A percentile compares a stretch with the other conserved stretches of the same genome.
These are phyloP conservation scores for Triangularia verruculosa DNA, from an alignment of 2,329 filamentous ascomycete species.

Conservation along the genomic window DNA sequence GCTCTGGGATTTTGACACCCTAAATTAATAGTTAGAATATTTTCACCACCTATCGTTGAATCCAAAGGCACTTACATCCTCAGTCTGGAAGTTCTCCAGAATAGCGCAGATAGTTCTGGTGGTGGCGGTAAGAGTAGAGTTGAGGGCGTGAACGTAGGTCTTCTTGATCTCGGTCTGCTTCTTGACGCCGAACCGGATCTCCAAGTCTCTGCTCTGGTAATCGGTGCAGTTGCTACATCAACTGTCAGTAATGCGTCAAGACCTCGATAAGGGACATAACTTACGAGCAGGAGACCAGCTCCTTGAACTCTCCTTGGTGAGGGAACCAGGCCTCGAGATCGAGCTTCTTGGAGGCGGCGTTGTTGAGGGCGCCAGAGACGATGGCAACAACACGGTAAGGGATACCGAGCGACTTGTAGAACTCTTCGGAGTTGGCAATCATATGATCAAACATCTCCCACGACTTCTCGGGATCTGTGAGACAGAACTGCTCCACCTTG, in stretches of 20 bases:
- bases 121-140: slow-evolving; percentile 82
- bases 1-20: slow-evolving; percentile 77
- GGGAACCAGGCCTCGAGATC: slow-evolving; percentile 97
- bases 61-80: slow-evolving; percentile 57
- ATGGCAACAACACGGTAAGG: slow-evolving; percentile 92
- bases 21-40: slow-evolving; percentile 33
- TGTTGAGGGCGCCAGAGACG: slow-evolving; percentile 93
- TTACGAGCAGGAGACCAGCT: slow-evolving; percentile 84
- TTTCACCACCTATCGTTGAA: neutral
- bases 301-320: slow-evolving; percentile 94
- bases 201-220: slow-evolving; percentile 90
- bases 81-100: slow-evolving; percentile 94
- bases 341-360: slow-evolving; percentile 82
- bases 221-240: slow-evolving; percentile 75
- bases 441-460: slow-evolving; percentile 94
- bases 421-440: slow-evolving; percentile 87
- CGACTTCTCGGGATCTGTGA: slow-evolving; percentile 50
- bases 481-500: slow-evolving; percentile 61
- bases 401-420: slow-evolving; percentile 85
- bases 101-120: slow-evolving; percentile 91
- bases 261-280: neutral
- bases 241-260: neutral
- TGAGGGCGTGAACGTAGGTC: slow-evolving; percentile 85
- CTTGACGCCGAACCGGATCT: slow-evolving; percentile 89
- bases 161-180: slow-evolving; percentile 81